Conservation (phyloP, 2,329 filamentous ascomycete genomes). For the Macrophomina tecta region DNA sequence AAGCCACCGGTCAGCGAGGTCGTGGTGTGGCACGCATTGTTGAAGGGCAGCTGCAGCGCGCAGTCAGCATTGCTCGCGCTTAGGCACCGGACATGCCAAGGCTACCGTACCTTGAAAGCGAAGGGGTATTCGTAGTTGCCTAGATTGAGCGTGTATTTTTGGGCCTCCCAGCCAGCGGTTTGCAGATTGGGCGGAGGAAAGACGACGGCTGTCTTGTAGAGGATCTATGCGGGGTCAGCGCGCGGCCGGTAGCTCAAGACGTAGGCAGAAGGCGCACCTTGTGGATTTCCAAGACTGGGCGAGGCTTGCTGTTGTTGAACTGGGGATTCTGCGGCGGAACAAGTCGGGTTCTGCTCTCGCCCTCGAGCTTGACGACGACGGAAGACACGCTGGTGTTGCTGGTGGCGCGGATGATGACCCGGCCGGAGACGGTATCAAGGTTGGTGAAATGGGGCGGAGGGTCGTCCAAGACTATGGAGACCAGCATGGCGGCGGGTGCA, state of each 20-base stretch:
- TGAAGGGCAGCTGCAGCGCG: constrained; percentile 60
- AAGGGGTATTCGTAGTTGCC: constrained; percentile 80
- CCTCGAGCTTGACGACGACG: constrained; percentile 83
- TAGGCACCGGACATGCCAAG: neutral
- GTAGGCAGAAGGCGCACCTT: constrained; percentile 45
- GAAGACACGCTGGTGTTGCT: constrained; percentile 54
- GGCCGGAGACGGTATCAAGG: constrained; percentile 73
- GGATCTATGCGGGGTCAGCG: constrained; percentile 56
- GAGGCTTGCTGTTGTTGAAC: constrained; percentile 43
- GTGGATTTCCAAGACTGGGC: constrained; percentile 57
- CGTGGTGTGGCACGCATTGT: constrained; percentile 69
- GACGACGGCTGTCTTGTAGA: constrained; percentile 76
- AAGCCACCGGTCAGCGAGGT: constrained; percentile 35
- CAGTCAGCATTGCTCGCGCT: neutral
- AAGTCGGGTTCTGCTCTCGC: constrained; percentile 74
- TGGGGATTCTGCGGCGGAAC: constrained; percentile 51
- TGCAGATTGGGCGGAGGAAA: constrained; percentile 64
- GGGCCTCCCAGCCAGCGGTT: constrained; percentile 45
- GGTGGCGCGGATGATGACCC: constrained; percentile 51
- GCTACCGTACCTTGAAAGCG: constrained; percentile 68
- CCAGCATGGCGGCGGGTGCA: constrained; percentile 63
- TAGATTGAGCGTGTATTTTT: constrained; percentile 65
- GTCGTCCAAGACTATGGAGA: constrained; percentile 70
- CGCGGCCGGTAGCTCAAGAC: neutral
- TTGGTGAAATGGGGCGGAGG: constrained; percentile 77